Evolutionary conservation across 108 stramenopile species (phyloP).

Genomic region (Poteriospumella lacustris): DNA sequence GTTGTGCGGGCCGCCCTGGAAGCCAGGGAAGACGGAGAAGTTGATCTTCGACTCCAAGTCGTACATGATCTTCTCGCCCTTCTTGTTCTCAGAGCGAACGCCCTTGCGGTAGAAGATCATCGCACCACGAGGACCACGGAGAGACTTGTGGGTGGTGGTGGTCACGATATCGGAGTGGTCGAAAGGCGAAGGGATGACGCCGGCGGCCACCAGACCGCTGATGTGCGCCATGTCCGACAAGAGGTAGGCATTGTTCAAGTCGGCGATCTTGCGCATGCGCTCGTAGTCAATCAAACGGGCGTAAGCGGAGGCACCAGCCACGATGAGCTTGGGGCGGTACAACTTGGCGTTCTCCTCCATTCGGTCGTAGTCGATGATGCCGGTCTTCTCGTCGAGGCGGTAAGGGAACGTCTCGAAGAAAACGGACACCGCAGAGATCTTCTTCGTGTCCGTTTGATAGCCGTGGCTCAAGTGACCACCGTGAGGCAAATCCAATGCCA

Average conservation of each 20-base stretch:
- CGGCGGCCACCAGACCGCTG: conserved; percentile 88
- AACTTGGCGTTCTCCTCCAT: conserved; percentile 89
- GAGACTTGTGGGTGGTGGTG: conserved; percentile 98
- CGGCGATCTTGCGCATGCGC: conserved; percentile 86
- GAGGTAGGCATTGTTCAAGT: conserved; percentile 84
- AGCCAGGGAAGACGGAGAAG: conserved; percentile 95
- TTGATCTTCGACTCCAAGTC: conserved; percentile 93
- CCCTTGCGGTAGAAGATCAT: conserved; percentile 98
- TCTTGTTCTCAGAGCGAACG: conserved; percentile 67
- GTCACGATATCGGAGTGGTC: conserved; percentile 97
- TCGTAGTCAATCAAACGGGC: conserved; percentile 97
- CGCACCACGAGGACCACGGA: conserved; percentile 98
- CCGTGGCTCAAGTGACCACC: conserved; percentile 91
- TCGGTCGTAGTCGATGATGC: conserved; percentile 91
- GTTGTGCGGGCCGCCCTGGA: conserved; percentile 99
- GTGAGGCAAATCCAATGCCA: conserved; percentile 94
- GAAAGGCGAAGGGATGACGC: conserved; percentile 92
- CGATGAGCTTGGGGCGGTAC: conserved; percentile 96
- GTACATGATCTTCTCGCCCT: conserved; percentile 89
- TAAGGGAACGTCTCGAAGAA: conserved; percentile 99
- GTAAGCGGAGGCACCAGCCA: conserved; percentile 98
- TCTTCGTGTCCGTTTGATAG: conserved; percentile 90
- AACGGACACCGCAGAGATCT: conserved; percentile 81
- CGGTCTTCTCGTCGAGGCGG: conserved; percentile 90
- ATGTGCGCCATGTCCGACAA: conserved; percentile 99